Evolutionary conservation across 768 basidiomycete genomes (phyloP).

Genomic region (Candolleomyces efflorescens): DNA sequence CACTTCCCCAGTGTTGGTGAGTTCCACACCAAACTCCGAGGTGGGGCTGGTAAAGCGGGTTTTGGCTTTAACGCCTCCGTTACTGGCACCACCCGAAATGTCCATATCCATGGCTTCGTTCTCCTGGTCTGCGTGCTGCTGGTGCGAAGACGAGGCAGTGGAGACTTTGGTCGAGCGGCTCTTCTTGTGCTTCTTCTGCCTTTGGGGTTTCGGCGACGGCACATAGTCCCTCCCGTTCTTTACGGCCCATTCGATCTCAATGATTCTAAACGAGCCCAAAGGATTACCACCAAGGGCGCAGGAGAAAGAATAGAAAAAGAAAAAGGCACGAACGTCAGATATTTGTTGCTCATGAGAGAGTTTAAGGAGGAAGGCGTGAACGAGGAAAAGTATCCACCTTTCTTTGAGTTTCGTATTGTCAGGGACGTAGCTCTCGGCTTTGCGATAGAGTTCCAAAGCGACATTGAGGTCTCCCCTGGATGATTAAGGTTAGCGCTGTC

Average conservation of each 20-base stretch:
- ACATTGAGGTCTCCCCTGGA: slow-evolving; percentile 73
- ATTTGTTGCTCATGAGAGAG: slow-evolving; percentile 26
- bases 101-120: slow-evolving; percentile 18
- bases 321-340: slow-evolving; percentile 40
- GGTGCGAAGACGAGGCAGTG: neutral
- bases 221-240: slow-evolving; percentile 57
- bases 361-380: slow-evolving; percentile 60
- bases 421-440: slow-evolving; percentile 80
- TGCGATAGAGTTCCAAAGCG: slow-evolving; percentile 78
- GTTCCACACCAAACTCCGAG: slow-evolving; percentile 37
- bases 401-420: slow-evolving; percentile 82
- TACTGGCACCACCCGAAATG: slow-evolving; percentile 20
- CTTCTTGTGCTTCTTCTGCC: slow-evolving; percentile 33
- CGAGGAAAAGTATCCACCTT: slow-evolving; percentile 77
- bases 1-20: slow-evolving; percentile 31
- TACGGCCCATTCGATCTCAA: slow-evolving; percentile 79
- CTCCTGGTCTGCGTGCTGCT: slow-evolving; percentile 13
- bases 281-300: neutral
- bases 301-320: slow-evolving; percentile 23
- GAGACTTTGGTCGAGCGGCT: slow-evolving; percentile 18
- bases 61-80: slow-evolving; percentile 13
- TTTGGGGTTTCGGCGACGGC: slow-evolving; percentile 50
- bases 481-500: neutral
- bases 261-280: slow-evolving; percentile 45
- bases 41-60: slow-evolving; percentile 13